Evolutionary conservation across 352 stramenopile species (phyloP).

Genomic region (Pelagophyceae sp.): DNA sequence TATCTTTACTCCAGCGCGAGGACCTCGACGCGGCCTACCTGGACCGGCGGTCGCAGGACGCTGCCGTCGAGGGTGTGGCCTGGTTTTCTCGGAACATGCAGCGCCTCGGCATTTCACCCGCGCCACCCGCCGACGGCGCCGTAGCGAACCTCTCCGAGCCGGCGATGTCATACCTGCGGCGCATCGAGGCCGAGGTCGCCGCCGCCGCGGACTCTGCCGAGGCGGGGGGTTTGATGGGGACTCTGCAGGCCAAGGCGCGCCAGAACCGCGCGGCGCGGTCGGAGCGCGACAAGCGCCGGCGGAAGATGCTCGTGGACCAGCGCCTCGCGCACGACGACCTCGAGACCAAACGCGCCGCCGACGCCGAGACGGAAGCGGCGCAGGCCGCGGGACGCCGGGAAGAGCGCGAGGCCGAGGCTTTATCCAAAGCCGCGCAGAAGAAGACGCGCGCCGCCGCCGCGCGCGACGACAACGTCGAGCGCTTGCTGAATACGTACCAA

Average conservation of each 20-base stretch:
- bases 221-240: not conserved
- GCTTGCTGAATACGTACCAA: not conserved
- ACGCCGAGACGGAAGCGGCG: not conserved
- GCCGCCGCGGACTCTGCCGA: not conserved
- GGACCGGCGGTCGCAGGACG: not conserved
- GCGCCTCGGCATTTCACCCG: slow-evolving; percentile 18
- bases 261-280: slow-evolving; percentile 2
- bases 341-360: not conserved
- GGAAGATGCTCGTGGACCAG: slow-evolving; percentile 26
- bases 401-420: not conserved
- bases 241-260: slow-evolving; percentile 2
- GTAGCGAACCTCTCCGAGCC: not conserved
- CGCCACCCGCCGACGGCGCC: not conserved
- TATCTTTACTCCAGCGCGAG: slow-evolving; percentile 8
- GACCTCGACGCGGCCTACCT: not conserved
- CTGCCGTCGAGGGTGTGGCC: not conserved
- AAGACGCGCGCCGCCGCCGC: not conserved
- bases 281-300: slow-evolving; percentile 14
- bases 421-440: not conserved
- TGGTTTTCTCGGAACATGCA: slow-evolving; percentile 25
- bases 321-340: slow-evolving; percentile 1
- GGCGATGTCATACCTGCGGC: not conserved
- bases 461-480: not conserved
- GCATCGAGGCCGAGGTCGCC: not conserved
- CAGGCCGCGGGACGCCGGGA: not conserved